Conservation (phyloP, 176 grass and related monocot species). For the Cymbopogon citratus region DNA sequence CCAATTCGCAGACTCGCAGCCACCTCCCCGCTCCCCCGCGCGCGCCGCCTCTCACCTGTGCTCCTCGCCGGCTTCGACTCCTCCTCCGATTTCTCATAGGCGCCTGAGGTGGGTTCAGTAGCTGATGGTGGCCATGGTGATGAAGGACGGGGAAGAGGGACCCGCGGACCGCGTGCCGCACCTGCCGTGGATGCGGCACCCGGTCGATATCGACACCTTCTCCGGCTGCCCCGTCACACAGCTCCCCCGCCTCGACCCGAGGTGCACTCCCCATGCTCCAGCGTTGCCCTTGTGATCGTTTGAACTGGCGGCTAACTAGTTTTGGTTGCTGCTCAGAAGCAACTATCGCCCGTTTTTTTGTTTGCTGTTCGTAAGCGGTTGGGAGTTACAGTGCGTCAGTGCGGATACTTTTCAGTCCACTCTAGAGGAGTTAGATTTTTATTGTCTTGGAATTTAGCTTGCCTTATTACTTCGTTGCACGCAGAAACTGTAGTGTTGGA, state of each 20-base stretch:
- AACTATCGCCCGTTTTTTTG: neutral
- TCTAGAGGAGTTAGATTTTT: neutral
- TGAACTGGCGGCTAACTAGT: neutral
- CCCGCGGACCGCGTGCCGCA: conserved; percentile 34
- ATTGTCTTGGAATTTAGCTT: neutral
- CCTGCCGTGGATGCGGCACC: conserved; percentile 56
- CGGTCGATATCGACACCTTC: conserved; percentile 54
- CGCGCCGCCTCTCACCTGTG: neutral
- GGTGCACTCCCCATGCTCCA: conserved; percentile 7
- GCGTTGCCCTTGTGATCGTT: neutral
- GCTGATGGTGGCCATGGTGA: conserved; percentile 21
- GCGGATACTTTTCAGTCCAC: neutral
- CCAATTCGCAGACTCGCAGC: neutral
- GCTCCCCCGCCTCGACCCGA: conserved; percentile 48
- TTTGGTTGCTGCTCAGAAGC: neutral
- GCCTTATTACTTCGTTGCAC: neutral
- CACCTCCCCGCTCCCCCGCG: too few relatives aligned
- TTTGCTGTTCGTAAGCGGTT: neutral
- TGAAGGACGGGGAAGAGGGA: neutral
- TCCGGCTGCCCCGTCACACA: conserved; percentile 33
- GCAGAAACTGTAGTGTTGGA: neutral
- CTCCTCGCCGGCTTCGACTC: neutral
- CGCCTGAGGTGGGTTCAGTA: neutral
- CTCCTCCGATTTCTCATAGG: too few relatives aligned
- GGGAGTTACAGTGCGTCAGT: too few relatives aligned